Evolutionary conservation across 2,329 filamentous ascomycete species (phyloP).

Genomic region (Fusarium temperatum): DNA sequence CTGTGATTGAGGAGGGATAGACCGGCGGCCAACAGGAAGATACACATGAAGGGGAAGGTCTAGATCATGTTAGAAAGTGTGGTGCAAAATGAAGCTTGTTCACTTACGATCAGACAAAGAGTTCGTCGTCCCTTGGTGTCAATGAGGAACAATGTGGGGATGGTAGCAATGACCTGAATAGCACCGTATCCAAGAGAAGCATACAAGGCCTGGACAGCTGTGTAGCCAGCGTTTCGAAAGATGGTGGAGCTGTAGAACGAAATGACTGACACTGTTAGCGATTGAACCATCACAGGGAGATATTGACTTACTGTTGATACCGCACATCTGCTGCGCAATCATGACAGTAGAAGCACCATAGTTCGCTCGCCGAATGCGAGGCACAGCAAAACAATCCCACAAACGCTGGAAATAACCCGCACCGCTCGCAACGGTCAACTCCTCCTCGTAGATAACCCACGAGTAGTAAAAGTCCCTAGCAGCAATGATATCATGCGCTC

Average conservation of each 20-base stretch:
- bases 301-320: constrained; percentile 33
- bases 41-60: constrained; percentile 49
- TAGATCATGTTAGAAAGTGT: neutral
- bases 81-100: fast-evolving
- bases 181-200: constrained; percentile 28
- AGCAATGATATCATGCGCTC: constrained; percentile 62
- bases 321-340: constrained; percentile 69
- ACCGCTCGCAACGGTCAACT: constrained; percentile 42
- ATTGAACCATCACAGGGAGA: fast-evolving
- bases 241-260: constrained; percentile 28
- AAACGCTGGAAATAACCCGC: constrained; percentile 45
- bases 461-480: constrained; percentile 65
- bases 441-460: constrained; percentile 50
- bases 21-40: constrained; percentile 46
- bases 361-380: constrained; percentile 74
- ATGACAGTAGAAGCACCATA: constrained; percentile 81
- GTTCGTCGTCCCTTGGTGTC: constrained; percentile 29
- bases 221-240: constrained; percentile 7
- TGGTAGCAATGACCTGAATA: constrained; percentile 19
- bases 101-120: constrained; percentile 29
- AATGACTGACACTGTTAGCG: constrained; percentile 34
- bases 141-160: constrained; percentile 17
- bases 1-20: constrained; percentile 43
- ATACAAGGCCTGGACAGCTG: neutral
- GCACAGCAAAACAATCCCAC: constrained; percentile 70